phyloP scores from a whole-genome alignment of 805 yeast species.

The Kluyveromyces aestuarii region DNA sequence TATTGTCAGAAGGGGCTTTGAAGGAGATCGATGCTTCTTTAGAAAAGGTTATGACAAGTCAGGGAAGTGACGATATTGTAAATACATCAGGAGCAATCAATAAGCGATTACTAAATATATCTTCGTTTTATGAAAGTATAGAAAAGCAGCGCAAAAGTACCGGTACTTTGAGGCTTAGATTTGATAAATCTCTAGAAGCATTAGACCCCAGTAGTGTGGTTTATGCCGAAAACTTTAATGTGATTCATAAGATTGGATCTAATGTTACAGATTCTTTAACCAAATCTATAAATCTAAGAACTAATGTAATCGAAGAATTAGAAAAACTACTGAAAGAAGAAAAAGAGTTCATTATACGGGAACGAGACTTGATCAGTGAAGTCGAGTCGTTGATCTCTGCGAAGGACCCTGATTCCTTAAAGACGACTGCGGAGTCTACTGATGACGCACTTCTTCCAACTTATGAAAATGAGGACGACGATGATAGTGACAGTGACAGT shows the following conservation, averaged over 20 bases:
- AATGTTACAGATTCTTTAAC: slow-evolving; percentile 21
- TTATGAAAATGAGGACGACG: slow-evolving; percentile 22
- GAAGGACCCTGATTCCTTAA: slow-evolving; percentile 14
- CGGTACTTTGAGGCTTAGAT: slow-evolving; percentile 19
- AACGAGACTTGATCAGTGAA: slow-evolving; percentile 19
- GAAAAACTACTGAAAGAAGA: slow-evolving; percentile 19
- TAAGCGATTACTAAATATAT: slow-evolving; percentile 1
- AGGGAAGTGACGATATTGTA: slow-evolving; percentile 4
- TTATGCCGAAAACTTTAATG: slow-evolving; percentile 22
- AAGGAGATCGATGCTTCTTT: slow-evolving; percentile 21
- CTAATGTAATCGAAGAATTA: slow-evolving; percentile 18
- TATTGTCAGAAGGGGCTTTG: slow-evolving; percentile 34
- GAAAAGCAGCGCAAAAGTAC: slow-evolving; percentile 16
- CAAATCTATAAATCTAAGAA: slow-evolving; percentile 23
- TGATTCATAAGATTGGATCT: slow-evolving; percentile 25
- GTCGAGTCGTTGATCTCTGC: slow-evolving; percentile 18
- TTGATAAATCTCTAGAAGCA: slow-evolving; percentile 21
- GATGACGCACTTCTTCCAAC: slow-evolving; percentile 21
- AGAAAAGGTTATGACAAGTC: slow-evolving; percentile 7
- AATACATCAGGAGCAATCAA: slow-evolving; percentile 5
- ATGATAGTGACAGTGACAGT: slow-evolving; percentile 11
- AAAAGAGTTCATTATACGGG: slow-evolving; percentile 20
- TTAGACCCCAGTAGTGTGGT: slow-evolving; percentile 22
- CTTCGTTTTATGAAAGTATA: slow-evolving; percentile 16
- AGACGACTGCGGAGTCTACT: slow-evolving; percentile 3